Evolutionary conservation across 192 early-diverging fungal species (phyloP).

Genomic region (Gaertneriomyces sp.): DNA sequence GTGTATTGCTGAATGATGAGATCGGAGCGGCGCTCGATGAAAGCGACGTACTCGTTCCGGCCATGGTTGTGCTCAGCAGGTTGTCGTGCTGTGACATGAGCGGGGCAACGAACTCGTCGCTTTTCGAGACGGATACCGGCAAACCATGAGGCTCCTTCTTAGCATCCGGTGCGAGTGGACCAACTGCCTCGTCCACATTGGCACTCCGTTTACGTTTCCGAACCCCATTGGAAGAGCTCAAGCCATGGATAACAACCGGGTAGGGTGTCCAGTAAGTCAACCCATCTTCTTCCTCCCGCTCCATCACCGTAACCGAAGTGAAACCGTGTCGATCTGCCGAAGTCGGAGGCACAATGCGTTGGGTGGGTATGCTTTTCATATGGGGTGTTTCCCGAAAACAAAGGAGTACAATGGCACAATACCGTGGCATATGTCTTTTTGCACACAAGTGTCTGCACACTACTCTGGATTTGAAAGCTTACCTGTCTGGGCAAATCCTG

Average conservation of each 20-base stretch:
- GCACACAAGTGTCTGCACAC: background rate
- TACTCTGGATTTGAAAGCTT: background rate
- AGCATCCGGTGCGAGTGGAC: background rate
- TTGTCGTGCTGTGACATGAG: background rate
- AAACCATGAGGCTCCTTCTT: background rate
- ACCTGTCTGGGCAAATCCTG: slow-evolving; percentile 7
- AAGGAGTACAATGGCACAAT: background rate
- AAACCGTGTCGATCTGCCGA: background rate
- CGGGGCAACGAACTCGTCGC: background rate
- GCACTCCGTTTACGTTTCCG: background rate
- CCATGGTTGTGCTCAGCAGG: no score
- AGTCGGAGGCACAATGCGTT: background rate
- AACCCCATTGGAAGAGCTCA: background rate
- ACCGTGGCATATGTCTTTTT: background rate
- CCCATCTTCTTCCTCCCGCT: slow-evolving; percentile 19
- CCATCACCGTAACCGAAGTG: slow-evolving; percentile 2
- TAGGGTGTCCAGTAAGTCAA: slow-evolving; percentile 9
- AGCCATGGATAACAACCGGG: slow-evolving; percentile 2
- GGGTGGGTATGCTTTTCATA: background rate
- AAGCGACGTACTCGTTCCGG: no score
- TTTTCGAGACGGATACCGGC: background rate
- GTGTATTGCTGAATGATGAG: no score
- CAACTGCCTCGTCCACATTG: background rate
- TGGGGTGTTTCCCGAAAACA: no score
- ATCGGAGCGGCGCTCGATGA: no score